phyloP scores from a whole-genome alignment of 306 rosid genomes.

The Trifolium repens region DNA sequence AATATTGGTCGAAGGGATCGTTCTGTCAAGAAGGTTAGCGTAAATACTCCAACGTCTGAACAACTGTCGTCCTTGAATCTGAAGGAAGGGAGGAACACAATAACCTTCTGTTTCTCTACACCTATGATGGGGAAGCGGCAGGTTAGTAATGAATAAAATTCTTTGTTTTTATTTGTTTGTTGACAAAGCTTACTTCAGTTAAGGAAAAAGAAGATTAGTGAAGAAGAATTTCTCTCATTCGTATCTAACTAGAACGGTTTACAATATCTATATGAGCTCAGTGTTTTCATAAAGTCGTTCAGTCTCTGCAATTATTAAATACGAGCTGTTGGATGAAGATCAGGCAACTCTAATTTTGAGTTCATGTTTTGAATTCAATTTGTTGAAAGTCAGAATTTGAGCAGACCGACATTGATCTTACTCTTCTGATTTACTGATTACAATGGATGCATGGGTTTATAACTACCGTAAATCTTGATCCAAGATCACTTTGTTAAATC shows the following conservation, averaged over 20 bases:
- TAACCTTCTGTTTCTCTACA: slow-evolving; percentile 79
- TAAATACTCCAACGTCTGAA: slow-evolving; percentile 76
- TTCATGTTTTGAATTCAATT: not conserved
- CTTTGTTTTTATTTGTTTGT: slow-evolving; percentile 7
- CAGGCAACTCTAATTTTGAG: not conserved
- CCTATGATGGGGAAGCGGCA: slow-evolving; percentile 72
- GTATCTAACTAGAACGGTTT: not conserved
- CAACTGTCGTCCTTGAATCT: slow-evolving; percentile 85
- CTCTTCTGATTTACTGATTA: not conserved
- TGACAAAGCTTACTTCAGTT: not conserved
- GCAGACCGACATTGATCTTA: not conserved
- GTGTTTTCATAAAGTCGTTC: not conserved
- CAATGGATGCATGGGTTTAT: not conserved
- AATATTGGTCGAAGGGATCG: slow-evolving; percentile 41
- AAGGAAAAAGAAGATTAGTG: not conserved
- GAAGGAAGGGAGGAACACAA: slow-evolving; percentile 79
- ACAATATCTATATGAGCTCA: not conserved
- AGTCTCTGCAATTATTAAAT: not conserved
- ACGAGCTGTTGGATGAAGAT: not conserved
- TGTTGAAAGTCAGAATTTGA: not conserved
- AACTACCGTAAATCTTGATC: not conserved
- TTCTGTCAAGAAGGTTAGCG: slow-evolving; percentile 55
- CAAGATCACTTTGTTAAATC: not conserved
- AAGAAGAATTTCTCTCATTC: not conserved
- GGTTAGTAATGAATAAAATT: slow-evolving; percentile 50